Percentiles rank a stretch among this genome's conserved stretches.
These are phyloP conservation scores for Eucalyptus marginata DNA, from an alignment of 345 rosid species.

Conservation along the genomic window DNA sequence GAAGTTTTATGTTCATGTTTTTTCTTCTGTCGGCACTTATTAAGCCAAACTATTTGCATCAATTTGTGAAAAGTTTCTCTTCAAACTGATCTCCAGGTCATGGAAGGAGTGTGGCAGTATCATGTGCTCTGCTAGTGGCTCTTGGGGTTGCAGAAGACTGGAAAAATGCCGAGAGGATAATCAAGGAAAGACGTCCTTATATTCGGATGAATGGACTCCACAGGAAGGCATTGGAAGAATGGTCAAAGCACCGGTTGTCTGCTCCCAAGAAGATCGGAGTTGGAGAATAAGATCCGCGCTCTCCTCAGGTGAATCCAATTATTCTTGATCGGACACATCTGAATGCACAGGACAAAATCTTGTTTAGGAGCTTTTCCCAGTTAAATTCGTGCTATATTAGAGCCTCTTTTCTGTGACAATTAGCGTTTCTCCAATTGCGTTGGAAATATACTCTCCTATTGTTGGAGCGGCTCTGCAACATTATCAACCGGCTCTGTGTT, in stretches of 20 bases:
- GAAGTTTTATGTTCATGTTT: not conserved
- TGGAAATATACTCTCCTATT: not conserved
- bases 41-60: not conserved
- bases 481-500: not conserved
- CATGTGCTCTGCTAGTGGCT: conserved; percentile 55
- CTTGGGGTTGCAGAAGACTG: conserved; percentile 51
- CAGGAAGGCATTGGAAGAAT: conserved; percentile 38
- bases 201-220: conserved; percentile 50
- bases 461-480: not conserved
- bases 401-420: not conserved
- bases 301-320: not conserved
- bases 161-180: conserved; percentile 48
- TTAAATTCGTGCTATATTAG: not conserved
- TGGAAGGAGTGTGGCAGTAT: conserved; percentile 73
- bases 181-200: conserved; percentile 35
- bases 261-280: conserved; percentile 1
- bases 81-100: conserved; percentile 31
- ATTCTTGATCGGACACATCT: not conserved
- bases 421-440: not conserved
- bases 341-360: not conserved
- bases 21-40: not conserved
- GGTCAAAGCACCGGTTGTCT: conserved; percentile 45
- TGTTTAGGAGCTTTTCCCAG: not conserved
- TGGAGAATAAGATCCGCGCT: not conserved
- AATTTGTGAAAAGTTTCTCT: not conserved